Evolutionary conservation across 139 green algal genomes (phyloP).

Genomic region (Chlorella vulgaris): DNA sequence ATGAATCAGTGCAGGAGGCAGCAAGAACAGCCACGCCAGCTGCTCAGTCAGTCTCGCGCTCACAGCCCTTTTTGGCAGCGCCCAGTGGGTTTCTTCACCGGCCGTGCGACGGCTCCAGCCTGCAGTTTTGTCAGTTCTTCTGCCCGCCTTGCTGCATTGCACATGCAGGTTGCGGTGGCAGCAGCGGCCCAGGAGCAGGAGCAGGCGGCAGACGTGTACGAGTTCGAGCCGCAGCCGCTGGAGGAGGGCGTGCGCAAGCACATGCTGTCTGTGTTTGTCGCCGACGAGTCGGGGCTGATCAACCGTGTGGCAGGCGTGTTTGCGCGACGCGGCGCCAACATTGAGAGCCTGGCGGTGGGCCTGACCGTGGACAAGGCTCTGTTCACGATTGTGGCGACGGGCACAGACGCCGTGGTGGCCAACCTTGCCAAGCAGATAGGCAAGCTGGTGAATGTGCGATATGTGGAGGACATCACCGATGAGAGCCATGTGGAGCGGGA

Average conservation of each 20-base stretch:
- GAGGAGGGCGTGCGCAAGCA: slow-evolving; percentile 88
- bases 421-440: slow-evolving; percentile 83
- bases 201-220: slow-evolving; percentile 43
- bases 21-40: too few relatives aligned
- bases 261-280: slow-evolving; percentile 95
- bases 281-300: slow-evolving; percentile 97
- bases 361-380: slow-evolving; percentile 68
- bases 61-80: too few relatives aligned
- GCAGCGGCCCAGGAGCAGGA: not conserved
- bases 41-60: too few relatives aligned
- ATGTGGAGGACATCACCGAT: slow-evolving; percentile 95
- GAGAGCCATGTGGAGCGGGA: slow-evolving; percentile 80
- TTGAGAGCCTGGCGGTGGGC: slow-evolving; percentile 95
- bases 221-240: slow-evolving; percentile 74
- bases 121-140: too few relatives aligned
- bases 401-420: slow-evolving; percentile 65
- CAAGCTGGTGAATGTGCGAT: slow-evolving; percentile 97
- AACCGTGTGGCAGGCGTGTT: slow-evolving; percentile 98
- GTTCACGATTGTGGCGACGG: slow-evolving; percentile 95
- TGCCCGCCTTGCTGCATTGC: too few relatives aligned
- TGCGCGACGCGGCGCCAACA: slow-evolving; percentile 92
- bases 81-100: too few relatives aligned
- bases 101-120: too few relatives aligned
- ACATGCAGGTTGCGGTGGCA: slow-evolving; percentile 11
- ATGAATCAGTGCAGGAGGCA: too few relatives aligned